Percentiles rank a stretch among this genome's conserved stretches.
These are phyloP conservation scores for Gillenia trifoliata DNA, from an alignment of 306 rosid genomes.

Conservation along the genomic window DNA sequence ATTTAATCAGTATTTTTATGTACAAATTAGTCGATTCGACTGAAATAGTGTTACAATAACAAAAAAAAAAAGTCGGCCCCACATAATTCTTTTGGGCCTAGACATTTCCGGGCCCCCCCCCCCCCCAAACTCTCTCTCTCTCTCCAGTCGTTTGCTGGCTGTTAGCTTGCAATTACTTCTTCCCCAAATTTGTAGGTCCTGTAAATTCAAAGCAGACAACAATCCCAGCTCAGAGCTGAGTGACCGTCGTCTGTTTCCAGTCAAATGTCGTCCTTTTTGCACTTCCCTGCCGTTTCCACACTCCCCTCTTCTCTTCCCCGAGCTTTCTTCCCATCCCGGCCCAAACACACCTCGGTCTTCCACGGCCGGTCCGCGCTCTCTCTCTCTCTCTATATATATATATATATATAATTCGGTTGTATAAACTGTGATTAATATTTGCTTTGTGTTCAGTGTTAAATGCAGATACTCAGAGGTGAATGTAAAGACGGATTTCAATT, in stretches of 20 bases:
- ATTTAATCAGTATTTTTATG: too few relatives aligned
- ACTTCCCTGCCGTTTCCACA: slow-evolving; percentile 36
- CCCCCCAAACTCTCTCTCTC: too few relatives aligned
- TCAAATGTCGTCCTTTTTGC: slow-evolving; percentile 61
- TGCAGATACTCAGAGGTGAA: slow-evolving; percentile 61
- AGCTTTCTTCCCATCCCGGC: slow-evolving; percentile 31
- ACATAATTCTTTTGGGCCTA: too few relatives aligned
- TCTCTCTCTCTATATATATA: not conserved
- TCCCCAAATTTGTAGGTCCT: too few relatives aligned
- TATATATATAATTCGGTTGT: not conserved
- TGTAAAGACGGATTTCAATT: slow-evolving; percentile 22
- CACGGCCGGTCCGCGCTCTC: slow-evolving; percentile 44
- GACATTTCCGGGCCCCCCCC: too few relatives aligned
- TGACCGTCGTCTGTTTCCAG: not conserved
- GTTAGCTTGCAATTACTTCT: too few relatives aligned
- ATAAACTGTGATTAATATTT: not conserved
- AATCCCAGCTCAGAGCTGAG: not conserved
- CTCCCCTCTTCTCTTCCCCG: slow-evolving; percentile 31
- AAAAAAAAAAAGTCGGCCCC: too few relatives aligned
- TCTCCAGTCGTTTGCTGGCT: too few relatives aligned
- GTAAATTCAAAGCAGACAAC: not conserved
- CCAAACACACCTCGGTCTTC: slow-evolving; percentile 34
- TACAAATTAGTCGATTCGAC: too few relatives aligned
- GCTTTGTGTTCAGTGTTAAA: slow-evolving; percentile 33
- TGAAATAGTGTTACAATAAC: too few relatives aligned